Percentiles rank a stretch among this genome's conserved stretches.
These are phyloP conservation scores for Diplodia sapinea DNA, from an alignment of 2,329 filamentous ascomycete genomes.

Conservation along the genomic window DNA sequence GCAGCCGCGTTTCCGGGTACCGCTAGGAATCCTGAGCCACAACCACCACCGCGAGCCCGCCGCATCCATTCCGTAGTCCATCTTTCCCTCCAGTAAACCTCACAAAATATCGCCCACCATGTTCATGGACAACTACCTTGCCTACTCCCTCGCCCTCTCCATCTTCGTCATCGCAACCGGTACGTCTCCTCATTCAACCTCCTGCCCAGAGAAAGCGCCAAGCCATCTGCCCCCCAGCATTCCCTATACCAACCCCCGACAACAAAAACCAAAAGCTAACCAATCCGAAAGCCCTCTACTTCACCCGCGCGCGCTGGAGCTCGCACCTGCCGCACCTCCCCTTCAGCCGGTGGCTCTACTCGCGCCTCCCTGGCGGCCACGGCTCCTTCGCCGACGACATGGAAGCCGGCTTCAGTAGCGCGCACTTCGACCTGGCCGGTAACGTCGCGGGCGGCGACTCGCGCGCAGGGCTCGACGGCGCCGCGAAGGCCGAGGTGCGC, in stretches of 20 bases:
- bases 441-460: conserved; percentile 83
- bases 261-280: conserved; percentile 24
- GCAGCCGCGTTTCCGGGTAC: conserved; percentile 30
- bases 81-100: conserved; percentile 7
- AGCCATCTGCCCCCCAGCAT: conserved; percentile 14
- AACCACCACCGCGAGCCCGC: conserved; percentile 30
- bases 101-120: conserved; percentile 56
- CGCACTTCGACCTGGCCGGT: conserved; percentile 78
- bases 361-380: conserved; percentile 66
- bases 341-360: conserved; percentile 69
- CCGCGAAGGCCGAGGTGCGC: conserved; percentile 80
- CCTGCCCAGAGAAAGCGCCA: conserved; percentile 20
- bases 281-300: conserved; percentile 67
- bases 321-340: conserved; percentile 62
- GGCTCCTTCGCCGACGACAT: conserved; percentile 76
- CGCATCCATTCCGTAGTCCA: conserved; percentile 6
- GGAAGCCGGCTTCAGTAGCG: conserved; percentile 82
- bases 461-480: conserved; percentile 79
- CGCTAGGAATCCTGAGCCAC: conserved; percentile 21
- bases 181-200: conserved; percentile 47
- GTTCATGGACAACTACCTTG: conserved; percentile 66
- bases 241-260: conserved; percentile 31
- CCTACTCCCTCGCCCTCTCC: conserved; percentile 77
- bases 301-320: conserved; percentile 80
- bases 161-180: conserved; percentile 74